Evolutionary conservation across 208 protist species (phyloP), one percentile per base, ranked within the genome.

Genomic region (Acanthamoeba triangularis): DNA sequence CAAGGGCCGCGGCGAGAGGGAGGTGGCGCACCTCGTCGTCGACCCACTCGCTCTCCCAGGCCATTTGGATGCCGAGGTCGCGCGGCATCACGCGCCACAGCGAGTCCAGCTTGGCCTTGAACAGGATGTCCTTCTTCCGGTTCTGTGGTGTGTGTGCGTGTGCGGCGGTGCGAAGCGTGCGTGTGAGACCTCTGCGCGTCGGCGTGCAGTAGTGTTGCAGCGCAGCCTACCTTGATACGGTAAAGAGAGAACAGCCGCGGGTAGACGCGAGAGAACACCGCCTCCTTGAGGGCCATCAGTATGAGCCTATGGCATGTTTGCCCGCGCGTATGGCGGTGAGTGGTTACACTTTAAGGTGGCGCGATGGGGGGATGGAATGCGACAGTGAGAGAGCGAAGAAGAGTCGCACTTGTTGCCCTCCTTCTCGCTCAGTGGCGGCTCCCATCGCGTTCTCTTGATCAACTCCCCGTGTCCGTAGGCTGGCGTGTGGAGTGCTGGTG

Each of bases 51-150:
- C 54, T 90, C 30, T 90, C 49, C 54, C 80, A 65, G 13, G 80
- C 30, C 80, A 90, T 90, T 28, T 56, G 80, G 13, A 90, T 90
- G 28, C 80, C 80, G 10, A 90, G 44, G 41, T 90, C 80, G 28
- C 30, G 25, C 16, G 80, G 80, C 44, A 41, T 65, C 30, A 90
- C 28, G 30, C 54, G 44, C 49, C 49, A 90, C 44, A 90, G 54
- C 28, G 80, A 90, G 30, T 65, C 80, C 44, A 90, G 28, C 80
- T 90, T 90, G 80, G 80, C 44, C 30, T 59, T 52, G 80, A 90
- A 59, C 30, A 90, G 23, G 28, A 30, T 63, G 25, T 90, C 80
- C 35, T 59, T 56, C 80, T 90, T 90, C 25, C 54, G 44, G 25
- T 63, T 65, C 80, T 25, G 37, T 41, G 37, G 37, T 41, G 37